phyloP scores from a whole-genome alignment of 2,329 filamentous ascomycete genomes.

The Boeremia exigua region DNA sequence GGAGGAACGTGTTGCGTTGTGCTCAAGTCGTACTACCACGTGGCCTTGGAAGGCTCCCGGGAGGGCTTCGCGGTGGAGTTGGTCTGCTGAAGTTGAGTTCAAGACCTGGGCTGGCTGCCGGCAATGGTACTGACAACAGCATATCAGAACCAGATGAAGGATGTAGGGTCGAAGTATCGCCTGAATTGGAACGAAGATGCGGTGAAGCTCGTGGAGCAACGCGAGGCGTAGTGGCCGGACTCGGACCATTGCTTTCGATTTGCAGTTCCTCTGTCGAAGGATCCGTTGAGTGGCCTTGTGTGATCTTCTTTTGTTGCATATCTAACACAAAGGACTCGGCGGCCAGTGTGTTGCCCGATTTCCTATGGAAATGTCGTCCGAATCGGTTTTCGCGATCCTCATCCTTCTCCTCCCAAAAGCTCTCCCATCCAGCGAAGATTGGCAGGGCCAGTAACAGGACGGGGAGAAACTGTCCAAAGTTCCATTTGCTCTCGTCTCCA shows the following conservation, averaged over 20 bases:
- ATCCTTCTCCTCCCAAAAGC: conserved; percentile 37
- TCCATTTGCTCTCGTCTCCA: conserved; percentile 36
- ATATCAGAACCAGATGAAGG: background rate
- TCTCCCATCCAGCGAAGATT: conserved; percentile 42
- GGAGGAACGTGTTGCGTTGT: background rate
- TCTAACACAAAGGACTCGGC: conserved; percentile 4
- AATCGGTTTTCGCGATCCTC: conserved; percentile 30
- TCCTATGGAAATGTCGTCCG: conserved; percentile 10
- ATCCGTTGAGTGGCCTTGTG: conserved; percentile 14
- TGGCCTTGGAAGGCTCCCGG: conserved; percentile 4
- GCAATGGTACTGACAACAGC: conserved; percentile 13
- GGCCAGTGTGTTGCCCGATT: conserved; percentile 15
- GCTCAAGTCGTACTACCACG: conserved; percentile 3
- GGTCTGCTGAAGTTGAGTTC: conserved; percentile 8
- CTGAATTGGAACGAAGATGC: conserved; percentile 1
- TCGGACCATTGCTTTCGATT: conserved; percentile 20
- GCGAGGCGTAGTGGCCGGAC: background rate
- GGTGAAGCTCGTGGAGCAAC: conserved; percentile 2
- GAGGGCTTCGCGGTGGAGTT: conserved; percentile 11
- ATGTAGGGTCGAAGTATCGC: background rate
- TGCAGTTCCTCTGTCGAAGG: conserved; percentile 22
- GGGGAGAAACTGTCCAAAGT: conserved; percentile 41
- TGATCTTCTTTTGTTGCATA: background rate
- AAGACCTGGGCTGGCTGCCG: conserved; percentile 10
- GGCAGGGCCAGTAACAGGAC: conserved; percentile 39